Evolutionary conservation across 2,329 filamentous ascomycete genomes (phyloP).

Genomic region (Talaromyces sp.): DNA sequence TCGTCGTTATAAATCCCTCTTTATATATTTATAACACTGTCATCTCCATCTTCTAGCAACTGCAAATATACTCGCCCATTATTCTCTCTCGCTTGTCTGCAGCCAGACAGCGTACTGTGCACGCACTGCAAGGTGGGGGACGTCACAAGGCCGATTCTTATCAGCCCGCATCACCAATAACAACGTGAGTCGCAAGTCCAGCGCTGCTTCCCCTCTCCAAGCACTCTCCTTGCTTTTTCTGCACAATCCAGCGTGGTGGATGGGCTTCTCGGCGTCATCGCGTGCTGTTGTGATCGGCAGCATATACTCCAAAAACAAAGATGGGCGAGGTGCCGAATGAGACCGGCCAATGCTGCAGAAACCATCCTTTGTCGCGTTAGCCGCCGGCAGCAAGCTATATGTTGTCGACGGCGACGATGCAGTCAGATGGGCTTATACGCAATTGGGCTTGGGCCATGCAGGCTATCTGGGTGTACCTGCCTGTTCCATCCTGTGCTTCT

Average conservation of each 20-base stretch:
- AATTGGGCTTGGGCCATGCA: background rate
- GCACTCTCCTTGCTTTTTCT: slow-evolving; percentile 5
- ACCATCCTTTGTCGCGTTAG: slow-evolving; percentile 8
- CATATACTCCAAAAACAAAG: background rate
- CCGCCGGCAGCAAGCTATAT: background rate
- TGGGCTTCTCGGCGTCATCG: slow-evolving; percentile 1
- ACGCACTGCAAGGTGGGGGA: slow-evolving; percentile 5
- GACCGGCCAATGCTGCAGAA: background rate
- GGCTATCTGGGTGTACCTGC: slow-evolving; percentile 10
- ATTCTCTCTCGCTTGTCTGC: background rate
- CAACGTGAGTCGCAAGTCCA: slow-evolving; percentile 6
- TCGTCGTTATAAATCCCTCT: background rate
- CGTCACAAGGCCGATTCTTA: slow-evolving; percentile 8
- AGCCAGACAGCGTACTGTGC: background rate
- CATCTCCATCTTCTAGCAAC: background rate
- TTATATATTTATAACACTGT: background rate
- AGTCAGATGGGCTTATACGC: background rate
- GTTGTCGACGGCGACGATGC: background rate
- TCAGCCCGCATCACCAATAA: slow-evolving; percentile 7
- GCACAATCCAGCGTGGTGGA: background rate
- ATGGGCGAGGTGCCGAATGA: slow-evolving; percentile 5
- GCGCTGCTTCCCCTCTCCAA: background rate
- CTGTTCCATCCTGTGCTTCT: slow-evolving; percentile 7
- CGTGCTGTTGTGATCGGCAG: slow-evolving; percentile 2
- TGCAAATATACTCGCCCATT: background rate